Percentiles rank a stretch among this genome's conserved stretches.
phyloP scores from a whole-genome alignment of 495 filamentous ascomycete genomes.

The Thozetella sp. region DNA sequence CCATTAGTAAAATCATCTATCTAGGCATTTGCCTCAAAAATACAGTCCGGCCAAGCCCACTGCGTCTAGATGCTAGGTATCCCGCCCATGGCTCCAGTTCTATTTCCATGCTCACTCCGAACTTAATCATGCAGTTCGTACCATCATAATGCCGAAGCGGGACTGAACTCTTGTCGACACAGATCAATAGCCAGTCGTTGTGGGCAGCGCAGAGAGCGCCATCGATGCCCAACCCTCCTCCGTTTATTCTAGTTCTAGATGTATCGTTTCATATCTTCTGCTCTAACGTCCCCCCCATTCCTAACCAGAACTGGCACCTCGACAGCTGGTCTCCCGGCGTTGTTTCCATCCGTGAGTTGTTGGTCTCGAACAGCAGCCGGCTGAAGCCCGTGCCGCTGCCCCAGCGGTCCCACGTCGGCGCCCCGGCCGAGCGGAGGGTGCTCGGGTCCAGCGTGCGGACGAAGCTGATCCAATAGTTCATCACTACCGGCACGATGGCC shows the following conservation, averaged over 20 bases:
- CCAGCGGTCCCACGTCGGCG: slow-evolving; percentile 36
- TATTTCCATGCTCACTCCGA: no score
- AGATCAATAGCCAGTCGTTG: no score
- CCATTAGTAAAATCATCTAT: no score
- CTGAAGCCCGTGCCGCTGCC: slow-evolving; percentile 4
- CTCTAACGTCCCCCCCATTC: slow-evolving; percentile 36
- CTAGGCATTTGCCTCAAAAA: no score
- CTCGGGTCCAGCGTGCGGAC: slow-evolving; percentile 38
- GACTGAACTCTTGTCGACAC: no score
- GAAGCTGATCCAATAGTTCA: slow-evolving; percentile 45
- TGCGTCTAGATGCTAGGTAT: not conserved
- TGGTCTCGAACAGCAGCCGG: slow-evolving; percentile 32
- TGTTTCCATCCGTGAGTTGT: slow-evolving; percentile 32
- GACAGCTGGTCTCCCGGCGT: slow-evolving; percentile 22
- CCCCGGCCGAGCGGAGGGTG: slow-evolving; percentile 9
- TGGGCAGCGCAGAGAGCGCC: no score
- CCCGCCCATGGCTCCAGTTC: no score
- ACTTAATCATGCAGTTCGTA: no score
- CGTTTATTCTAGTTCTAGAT: not conserved
- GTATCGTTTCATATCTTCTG: slow-evolving; percentile 16
- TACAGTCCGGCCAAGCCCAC: no score
- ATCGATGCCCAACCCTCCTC: not conserved
- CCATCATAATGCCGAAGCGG: no score
- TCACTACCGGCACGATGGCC: slow-evolving; percentile 29
- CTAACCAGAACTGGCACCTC: slow-evolving; percentile 28